phyloP scores from a whole-genome alignment of 140 eudicot species.

The Senecio squalidus region DNA sequence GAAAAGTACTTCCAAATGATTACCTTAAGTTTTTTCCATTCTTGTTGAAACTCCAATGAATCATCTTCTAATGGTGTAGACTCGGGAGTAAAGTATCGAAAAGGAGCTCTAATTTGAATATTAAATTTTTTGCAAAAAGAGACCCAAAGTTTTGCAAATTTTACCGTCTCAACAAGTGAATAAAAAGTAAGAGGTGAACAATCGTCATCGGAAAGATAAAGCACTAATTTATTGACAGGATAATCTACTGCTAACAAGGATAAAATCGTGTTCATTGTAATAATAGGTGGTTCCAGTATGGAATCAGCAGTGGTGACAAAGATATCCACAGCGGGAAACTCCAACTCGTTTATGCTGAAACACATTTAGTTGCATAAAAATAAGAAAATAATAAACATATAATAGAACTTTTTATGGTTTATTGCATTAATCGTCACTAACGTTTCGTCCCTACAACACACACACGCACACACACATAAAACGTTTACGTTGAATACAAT shows the following conservation, averaged over 20 bases:
- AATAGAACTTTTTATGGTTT: too few species aligned
- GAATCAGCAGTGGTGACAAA: conserved; percentile 67
- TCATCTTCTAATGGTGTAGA: conserved; percentile 14
- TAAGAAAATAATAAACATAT: background rate
- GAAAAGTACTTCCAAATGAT: too few species aligned
- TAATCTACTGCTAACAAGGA: conserved; percentile 56
- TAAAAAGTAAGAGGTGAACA: conserved; percentile 43
- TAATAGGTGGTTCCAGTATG: conserved; percentile 42
- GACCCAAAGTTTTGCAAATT: conserved; percentile 57
- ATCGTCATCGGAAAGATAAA: conserved; percentile 63
- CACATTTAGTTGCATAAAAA: background rate
- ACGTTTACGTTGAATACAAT: too few species aligned
- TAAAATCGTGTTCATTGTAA: conserved; percentile 57
- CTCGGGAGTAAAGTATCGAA: conserved; percentile 35
- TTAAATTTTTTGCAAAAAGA: conserved; percentile 58
- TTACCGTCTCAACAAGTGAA: conserved; percentile 40
- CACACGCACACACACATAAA: too few species aligned
- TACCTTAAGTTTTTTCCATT: conserved; percentile 53
- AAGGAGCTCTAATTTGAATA: conserved; percentile 48
- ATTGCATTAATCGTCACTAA: too few species aligned
- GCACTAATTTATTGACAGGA: conserved; percentile 45
- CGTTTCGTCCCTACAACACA: too few species aligned
- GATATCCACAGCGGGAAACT: conserved; percentile 55
- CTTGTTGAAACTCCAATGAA: conserved; percentile 37
- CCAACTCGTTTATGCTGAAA: conserved; percentile 21